Percentiles rank a stretch among this genome's conserved stretches.
phyloP scores from a whole-genome alignment of 495 filamentous ascomycete species.

The Paragyromitra xinjiangensis region DNA sequence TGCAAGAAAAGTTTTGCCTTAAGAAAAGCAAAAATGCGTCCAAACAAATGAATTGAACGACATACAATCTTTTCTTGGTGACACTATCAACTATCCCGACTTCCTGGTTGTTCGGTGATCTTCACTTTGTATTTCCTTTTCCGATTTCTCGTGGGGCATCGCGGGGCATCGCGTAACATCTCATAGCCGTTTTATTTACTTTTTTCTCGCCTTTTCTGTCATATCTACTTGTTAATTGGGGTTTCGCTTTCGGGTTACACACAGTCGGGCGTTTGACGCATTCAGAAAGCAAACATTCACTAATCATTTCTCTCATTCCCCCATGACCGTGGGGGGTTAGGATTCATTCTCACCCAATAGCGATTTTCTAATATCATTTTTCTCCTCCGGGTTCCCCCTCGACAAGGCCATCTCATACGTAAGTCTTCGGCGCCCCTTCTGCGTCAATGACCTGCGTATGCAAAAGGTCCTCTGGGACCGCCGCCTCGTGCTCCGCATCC shows the following conservation, averaged over 20 bases:
- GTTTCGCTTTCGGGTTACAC: conserved; percentile 24
- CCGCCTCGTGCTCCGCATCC: conserved; percentile 81
- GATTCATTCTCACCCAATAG: conserved; percentile 58
- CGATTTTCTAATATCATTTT: conserved; percentile 97
- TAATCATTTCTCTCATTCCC: conserved; percentile 23
- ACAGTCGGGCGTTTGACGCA: not conserved
- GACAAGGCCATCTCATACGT: conserved; percentile 97
- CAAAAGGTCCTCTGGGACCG: conserved; percentile 98
- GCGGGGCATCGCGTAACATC: not conserved
- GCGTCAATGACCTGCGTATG: conserved; percentile 97
- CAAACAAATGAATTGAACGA: conserved; percentile 39
- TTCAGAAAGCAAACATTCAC: conserved; percentile 17
- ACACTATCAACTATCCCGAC: conserved; percentile 8
- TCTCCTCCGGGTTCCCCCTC: conserved; percentile 94
- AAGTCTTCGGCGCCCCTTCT: conserved; percentile 89
- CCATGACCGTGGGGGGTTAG: conserved; percentile 31
- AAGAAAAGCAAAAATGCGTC: conserved; percentile 30
- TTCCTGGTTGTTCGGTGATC: conserved; percentile 33
- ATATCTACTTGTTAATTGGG: conserved; percentile 37
- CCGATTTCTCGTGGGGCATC: not conserved
- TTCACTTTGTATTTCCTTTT: conserved; percentile 29
- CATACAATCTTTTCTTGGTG: conserved; percentile 36
- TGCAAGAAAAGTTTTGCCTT: conserved; percentile 12
- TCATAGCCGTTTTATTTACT: conserved; percentile 23
- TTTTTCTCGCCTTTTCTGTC: conserved; percentile 27